Base-by-base conservation (phyloP, 2,329 filamentous ascomycete genomes). In the Phialophora macrospora region DNA sequence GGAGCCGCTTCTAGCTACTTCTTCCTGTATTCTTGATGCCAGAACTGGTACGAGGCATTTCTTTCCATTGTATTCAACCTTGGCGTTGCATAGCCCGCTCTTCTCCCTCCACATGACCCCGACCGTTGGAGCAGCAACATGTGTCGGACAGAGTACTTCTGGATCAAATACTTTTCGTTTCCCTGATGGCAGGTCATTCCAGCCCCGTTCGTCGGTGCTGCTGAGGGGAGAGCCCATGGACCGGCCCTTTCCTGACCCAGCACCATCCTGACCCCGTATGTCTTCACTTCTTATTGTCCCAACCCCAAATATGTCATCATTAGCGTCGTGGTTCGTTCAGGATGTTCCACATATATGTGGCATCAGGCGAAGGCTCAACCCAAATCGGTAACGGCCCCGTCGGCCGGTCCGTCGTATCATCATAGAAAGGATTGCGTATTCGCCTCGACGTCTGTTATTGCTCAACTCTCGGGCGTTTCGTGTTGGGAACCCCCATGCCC, bases 381-480 rank as follows among this genome's bases (percentile, higher is more conserved):
- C 20, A 52, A 9, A 26, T 52, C 48, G 12, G 22, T 8, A 26
- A 28, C 48, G 26, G 48, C 22, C 20, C 1, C 4, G 48, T 17
- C 26, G 48, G 48, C 22, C 22, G 20, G 38, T 34, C 26, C 38
- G 26, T 46, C 30, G 24, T 44, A 20, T 49, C 56, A 22, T 59
- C 41, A 59, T 7, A 26, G 9, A 52, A 28, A 52, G 26, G 20
- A 22, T 12, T 26, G 22, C 48, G 38, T n/a, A 44, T 52, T 12
- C 58, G 30, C 6, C 11, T 17, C 46, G 12, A 20, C 30, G 20
- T 22, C 30, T 26, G 58, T 60, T 41, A 60, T 60, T 60, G 58
- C 24, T 60, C 28, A 49, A 71, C 65, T 22, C 70, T 55, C 30
- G 68, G 61, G 38, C 70, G 61, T 57, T 72, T 72, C 30, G 69